These are phyloP conservation scores for Saccharomycopsis oosterbeekiorum DNA, from an alignment of 805 yeast genomes.

Conservation along the genomic window DNA sequence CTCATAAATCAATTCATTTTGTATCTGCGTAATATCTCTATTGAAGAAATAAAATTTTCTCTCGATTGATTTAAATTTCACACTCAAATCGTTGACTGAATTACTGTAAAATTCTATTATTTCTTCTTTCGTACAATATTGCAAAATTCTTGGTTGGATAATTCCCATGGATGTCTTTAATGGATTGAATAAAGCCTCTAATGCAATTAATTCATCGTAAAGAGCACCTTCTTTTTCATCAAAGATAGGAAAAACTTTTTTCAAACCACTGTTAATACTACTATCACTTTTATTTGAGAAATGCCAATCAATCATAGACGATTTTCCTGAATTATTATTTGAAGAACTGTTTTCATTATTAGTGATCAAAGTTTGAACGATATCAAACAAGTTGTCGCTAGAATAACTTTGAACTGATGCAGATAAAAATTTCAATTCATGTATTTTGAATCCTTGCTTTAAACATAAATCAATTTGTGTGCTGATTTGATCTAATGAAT, in stretches of 20 bases:
- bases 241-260: conserved; percentile 11
- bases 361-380: not conserved
- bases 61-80: conserved; percentile 32
- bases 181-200: conserved; percentile 26
- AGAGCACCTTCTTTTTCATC: conserved; percentile 17
- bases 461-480: conserved; percentile 24
- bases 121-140: conserved; percentile 21
- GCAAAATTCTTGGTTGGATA: conserved; percentile 28
- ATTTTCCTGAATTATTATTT: not conserved
- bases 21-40: conserved; percentile 32
- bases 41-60: conserved; percentile 34
- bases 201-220: conserved; percentile 23
- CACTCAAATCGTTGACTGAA: conserved; percentile 25
- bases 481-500: conserved; percentile 26
- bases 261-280: not conserved
- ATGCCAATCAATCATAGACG: not conserved
- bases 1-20: conserved; percentile 37
- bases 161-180: conserved; percentile 29
- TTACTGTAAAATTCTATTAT: conserved; percentile 17
- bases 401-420: not conserved
- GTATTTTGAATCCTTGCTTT: conserved; percentile 20
- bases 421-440: conserved; percentile 23
- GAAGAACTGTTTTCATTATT: not conserved
- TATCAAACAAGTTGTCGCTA: not conserved
- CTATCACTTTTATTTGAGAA: not conserved